Percentiles rank a stretch among this genome's conserved stretches.
phyloP scores from a whole-genome alignment of 164 flowering plant species.

The Warburgia ugandensis region DNA sequence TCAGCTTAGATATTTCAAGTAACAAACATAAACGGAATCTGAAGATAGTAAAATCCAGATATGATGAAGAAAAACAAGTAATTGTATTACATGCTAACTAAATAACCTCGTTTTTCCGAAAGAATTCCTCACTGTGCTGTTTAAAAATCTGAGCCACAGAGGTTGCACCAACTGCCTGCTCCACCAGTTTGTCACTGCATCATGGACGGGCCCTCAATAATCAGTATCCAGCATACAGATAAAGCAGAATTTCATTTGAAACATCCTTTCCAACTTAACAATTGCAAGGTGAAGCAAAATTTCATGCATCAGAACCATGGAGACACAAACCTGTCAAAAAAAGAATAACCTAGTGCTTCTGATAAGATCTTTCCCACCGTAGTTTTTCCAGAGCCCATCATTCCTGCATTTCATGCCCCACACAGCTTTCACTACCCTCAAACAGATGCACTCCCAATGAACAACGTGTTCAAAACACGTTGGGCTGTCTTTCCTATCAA shows the following conservation, averaged over 20 bases:
- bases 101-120: slow-evolving; percentile 65
- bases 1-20: too few relatives aligned
- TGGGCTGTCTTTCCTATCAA: too few relatives aligned
- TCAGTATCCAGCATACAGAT: not conserved
- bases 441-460: too few relatives aligned
- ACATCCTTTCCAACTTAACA: not conserved
- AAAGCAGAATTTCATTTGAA: not conserved
- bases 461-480: too few relatives aligned
- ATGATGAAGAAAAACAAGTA: not conserved
- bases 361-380: slow-evolving; percentile 85
- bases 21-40: too few relatives aligned
- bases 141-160: slow-evolving; percentile 67
- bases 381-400: slow-evolving; percentile 99
- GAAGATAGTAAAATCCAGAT: too few relatives aligned
- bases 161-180: slow-evolving; percentile 50
- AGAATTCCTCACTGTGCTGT: slow-evolving; percentile 50
- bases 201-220: slow-evolving; percentile 7
- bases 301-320: not conserved
- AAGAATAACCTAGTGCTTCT: slow-evolving; percentile 69
- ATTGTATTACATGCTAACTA: not conserved
- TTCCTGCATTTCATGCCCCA: slow-evolving; percentile 43
- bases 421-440: not conserved
- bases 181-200: slow-evolving; percentile 60
- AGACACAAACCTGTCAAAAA: slow-evolving; percentile 67
- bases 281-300: not conserved